phyloP scores from a whole-genome alignment of 139 green algal genomes.

The Chlamydomonas eustigma region DNA sequence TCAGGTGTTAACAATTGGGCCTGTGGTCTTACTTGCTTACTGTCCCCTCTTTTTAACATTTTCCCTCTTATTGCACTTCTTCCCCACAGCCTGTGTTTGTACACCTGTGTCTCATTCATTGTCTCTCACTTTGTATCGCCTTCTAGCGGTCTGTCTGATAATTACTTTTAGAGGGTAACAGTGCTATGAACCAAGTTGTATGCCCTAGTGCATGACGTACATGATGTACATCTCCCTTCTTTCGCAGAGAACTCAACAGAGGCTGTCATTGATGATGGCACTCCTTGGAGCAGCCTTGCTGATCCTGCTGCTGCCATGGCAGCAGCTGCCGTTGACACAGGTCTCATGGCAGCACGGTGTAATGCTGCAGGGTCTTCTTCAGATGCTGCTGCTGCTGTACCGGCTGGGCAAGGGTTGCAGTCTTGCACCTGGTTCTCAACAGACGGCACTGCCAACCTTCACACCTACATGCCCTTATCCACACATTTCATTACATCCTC shows the following conservation, averaged over 20 bases:
- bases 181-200: too few relatives aligned
- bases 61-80: background rate
- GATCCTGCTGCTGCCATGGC: background rate
- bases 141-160: too few relatives aligned
- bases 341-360: background rate
- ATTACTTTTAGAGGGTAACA: too few relatives aligned
- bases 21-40: too few relatives aligned
- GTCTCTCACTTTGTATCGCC: too few relatives aligned
- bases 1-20: background rate
- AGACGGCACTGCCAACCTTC: background rate
- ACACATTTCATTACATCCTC: background rate
- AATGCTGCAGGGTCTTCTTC: too few relatives aligned
- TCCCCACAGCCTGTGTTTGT: background rate
- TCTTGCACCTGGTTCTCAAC: conserved; percentile 8
- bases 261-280: conserved; percentile 9
- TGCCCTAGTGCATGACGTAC: background rate
- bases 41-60: background rate
- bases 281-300: background rate
- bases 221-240: background rate
- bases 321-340: background rate
- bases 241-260: background rate
- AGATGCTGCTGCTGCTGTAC: too few relatives aligned
- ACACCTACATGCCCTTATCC: background rate
- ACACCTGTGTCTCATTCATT: background rate
- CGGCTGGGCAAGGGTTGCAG: background rate